These are phyloP conservation scores for Aschersonia sp. DNA, from an alignment of 2,329 filamentous ascomycete genomes.

Conservation along the genomic window DNA sequence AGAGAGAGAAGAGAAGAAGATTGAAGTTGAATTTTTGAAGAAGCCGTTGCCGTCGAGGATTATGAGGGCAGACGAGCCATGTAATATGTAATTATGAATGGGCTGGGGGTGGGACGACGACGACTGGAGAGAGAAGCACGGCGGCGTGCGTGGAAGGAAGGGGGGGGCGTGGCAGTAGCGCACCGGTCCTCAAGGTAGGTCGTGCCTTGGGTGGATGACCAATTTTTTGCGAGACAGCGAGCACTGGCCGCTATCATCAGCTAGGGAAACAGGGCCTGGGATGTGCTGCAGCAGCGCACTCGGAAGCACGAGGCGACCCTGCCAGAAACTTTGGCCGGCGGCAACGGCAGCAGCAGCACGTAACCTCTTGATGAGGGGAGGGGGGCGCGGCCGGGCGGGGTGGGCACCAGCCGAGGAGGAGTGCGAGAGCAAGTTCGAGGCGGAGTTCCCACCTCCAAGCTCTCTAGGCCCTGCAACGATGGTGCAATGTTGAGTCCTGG, in stretches of 20 bases:
- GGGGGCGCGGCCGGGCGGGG: not conserved
- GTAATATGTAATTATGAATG: slow-evolving; percentile 7
- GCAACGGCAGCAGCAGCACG: no score
- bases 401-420: not conserved
- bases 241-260: not conserved
- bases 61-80: slow-evolving; percentile 7
- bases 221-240: not conserved
- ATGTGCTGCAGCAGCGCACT: not conserved
- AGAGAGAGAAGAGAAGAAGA: not conserved
- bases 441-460: slow-evolving; percentile 2
- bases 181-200: not conserved
- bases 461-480: not conserved
- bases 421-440: not conserved
- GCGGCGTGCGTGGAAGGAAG: not conserved
- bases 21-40: not conserved
- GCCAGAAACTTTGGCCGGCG: no score
- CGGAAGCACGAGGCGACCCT: no score
- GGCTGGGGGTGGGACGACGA: not conserved
- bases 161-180: not conserved
- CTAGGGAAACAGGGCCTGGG: not conserved
- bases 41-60: slow-evolving; percentile 1
- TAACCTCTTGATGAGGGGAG: no score
- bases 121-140: not conserved
- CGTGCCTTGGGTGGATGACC: not conserved
- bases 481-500: not conserved